Conservation (phyloP, 805 yeast genomes). For the Torulaspora delbrueckii region DNA sequence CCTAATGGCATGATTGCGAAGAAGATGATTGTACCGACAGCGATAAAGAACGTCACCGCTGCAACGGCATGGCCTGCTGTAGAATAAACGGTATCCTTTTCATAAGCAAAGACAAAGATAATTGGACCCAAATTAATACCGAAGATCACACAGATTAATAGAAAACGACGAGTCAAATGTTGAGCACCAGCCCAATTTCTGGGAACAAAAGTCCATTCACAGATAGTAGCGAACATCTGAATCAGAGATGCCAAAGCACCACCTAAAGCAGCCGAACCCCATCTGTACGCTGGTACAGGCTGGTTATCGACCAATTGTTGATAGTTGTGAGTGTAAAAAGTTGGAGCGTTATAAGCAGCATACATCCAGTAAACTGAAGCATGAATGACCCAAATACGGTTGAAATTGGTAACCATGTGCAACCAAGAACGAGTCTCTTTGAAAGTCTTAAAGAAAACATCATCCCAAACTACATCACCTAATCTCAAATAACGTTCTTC, state of each 20-base stretch:
- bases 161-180: slow-evolving; percentile 81
- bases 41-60: slow-evolving; percentile 84
- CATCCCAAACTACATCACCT: slow-evolving; percentile 89
- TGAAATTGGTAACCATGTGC: slow-evolving; percentile 89
- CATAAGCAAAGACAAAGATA: slow-evolving; percentile 77
- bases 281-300: slow-evolving; percentile 84
- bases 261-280: slow-evolving; percentile 92
- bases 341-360: slow-evolving; percentile 86
- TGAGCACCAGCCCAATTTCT: slow-evolving; percentile 99
- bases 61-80: slow-evolving; percentile 72
- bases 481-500: slow-evolving; percentile 84
- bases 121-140: slow-evolving; percentile 78
- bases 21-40: slow-evolving; percentile 76
- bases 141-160: slow-evolving; percentile 64
- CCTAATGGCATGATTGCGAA: slow-evolving; percentile 95
- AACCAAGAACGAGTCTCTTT: slow-evolving; percentile 97
- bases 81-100: slow-evolving; percentile 61
- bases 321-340: slow-evolving; percentile 83
- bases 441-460: slow-evolving; percentile 92
- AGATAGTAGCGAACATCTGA: slow-evolving; percentile 80
- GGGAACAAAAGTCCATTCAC: slow-evolving; percentile 96
- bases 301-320: slow-evolving; percentile 75
- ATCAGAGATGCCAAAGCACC: slow-evolving; percentile 80
- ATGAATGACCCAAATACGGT: slow-evolving; percentile 97
- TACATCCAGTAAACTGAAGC: slow-evolving; percentile 91